Conservation (phyloP, 257 asterid species). For the Solanum clarkiae region DNA sequence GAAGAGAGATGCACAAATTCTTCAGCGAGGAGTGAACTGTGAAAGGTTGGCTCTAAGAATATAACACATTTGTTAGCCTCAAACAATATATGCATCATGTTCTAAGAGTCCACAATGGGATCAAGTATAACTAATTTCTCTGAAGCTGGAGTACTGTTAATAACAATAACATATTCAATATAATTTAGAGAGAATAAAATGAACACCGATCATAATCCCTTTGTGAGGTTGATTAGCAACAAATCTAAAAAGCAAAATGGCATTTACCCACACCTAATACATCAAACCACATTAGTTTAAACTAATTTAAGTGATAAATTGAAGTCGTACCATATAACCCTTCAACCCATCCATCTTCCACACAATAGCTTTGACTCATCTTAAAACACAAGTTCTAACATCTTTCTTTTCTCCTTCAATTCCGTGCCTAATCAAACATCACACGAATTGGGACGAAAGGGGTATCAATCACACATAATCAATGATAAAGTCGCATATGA, state of each 20-base stretch:
- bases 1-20: neutral
- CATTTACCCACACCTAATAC: neutral
- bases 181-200: neutral
- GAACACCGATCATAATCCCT: neutral
- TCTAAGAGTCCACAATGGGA: neutral
- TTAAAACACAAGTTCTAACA: neutral
- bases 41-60: neutral
- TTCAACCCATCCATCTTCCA: neutral
- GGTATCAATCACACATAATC: neutral
- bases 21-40: neutral
- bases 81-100: neutral
- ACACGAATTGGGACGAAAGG: neutral
- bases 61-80: neutral
- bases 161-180: neutral
- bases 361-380: neutral
- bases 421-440: neutral
- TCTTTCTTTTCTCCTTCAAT: neutral
- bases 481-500: neutral
- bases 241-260: neutral
- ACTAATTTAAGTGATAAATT: neutral
- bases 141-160: neutral
- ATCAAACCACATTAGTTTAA: neutral
- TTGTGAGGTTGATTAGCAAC: neutral
- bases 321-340: neutral
- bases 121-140: neutral